Conservation (phyloP, 306 rosid species). For the Quercus mongolica region DNA sequence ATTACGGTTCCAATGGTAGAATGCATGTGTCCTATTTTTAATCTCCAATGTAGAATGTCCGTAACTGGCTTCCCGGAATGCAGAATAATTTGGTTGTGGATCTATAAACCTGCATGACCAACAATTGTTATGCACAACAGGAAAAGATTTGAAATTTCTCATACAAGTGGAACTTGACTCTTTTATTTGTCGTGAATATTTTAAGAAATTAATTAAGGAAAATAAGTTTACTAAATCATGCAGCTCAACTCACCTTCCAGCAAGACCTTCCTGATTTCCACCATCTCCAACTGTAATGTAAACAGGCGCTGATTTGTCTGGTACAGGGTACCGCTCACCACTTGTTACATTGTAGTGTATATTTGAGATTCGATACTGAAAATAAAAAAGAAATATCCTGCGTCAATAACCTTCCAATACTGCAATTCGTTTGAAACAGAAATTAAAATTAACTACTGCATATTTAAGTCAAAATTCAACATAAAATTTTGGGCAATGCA, state of each 20-base stretch:
- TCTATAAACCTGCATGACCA: slow-evolving; percentile 58
- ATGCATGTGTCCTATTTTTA: slow-evolving; percentile 77
- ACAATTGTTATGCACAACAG: neutral
- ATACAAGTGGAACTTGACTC: neutral
- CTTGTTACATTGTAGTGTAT: slow-evolving; percentile 60
- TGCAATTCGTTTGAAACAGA: neutral
- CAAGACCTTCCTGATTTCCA: slow-evolving; percentile 99
- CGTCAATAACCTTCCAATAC: neutral
- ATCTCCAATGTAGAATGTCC: slow-evolving; percentile 93
- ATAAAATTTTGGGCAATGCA: neutral
- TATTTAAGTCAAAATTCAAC: neutral
- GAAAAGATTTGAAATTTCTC: neutral
- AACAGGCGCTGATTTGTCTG: slow-evolving; percentile 86
- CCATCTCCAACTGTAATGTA: slow-evolving; percentile 98
- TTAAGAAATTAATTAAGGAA: slow-evolving; percentile 6
- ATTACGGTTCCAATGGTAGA: slow-evolving; percentile 98
- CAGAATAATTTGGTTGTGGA: slow-evolving; percentile 95
- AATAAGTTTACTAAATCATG: neutral
- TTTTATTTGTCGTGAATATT: neutral
- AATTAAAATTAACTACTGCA: neutral
- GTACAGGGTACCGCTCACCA: slow-evolving; percentile 54
- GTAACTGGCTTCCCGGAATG: slow-evolving; percentile 92
- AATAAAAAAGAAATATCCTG: slow-evolving; percentile 15
- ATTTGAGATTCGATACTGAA: slow-evolving; percentile 84
- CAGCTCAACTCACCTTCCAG: slow-evolving; percentile 53